Evolutionary conservation across 768 basidiomycete species (phyloP).

Genomic region (Hebeloma cylindrosporum): DNA sequence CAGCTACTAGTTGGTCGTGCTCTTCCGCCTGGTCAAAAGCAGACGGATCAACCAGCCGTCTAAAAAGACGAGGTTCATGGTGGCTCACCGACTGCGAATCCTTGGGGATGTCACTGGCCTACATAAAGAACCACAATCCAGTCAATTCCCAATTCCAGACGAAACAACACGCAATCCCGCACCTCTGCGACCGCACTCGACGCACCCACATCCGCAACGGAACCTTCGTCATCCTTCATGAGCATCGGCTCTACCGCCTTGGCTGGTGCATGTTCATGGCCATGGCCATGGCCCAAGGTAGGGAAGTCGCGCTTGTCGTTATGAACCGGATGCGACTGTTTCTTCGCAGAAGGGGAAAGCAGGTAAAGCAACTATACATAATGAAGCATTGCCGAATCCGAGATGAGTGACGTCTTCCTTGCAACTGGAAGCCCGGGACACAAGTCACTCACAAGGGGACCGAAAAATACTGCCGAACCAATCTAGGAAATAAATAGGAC

Average conservation of each 20-base stretch:
- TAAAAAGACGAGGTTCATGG: background rate
- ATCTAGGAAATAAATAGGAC: constrained; percentile 27
- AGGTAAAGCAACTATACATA: constrained; percentile 39
- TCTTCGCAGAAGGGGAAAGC: constrained; percentile 40
- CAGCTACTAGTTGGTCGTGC: constrained; percentile 4
- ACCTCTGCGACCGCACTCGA: constrained; percentile 34
- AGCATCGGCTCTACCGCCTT: constrained; percentile 21
- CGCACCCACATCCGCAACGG: constrained; percentile 35
- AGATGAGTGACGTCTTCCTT: constrained; percentile 4
- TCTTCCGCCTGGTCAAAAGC: constrained; percentile 4
- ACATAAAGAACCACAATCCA: background rate
- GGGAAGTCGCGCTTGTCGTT: constrained; percentile 37
- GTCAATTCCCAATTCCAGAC: background rate
- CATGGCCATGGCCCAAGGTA: constrained; percentile 20
- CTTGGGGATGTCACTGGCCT: constrained; percentile 31
- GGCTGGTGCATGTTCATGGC: constrained; percentile 14
- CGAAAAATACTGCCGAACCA: constrained; percentile 40
- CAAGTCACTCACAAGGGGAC: constrained; percentile 37
- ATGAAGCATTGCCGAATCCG: constrained; percentile 3
- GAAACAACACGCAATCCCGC: constrained; percentile 5
- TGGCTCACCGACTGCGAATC: constrained; percentile 26
- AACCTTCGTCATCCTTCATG: constrained; percentile 43
- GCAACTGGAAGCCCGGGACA: constrained; percentile 1
- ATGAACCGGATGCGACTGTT: constrained; percentile 30
- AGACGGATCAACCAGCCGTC: background rate